A percentile compares a stretch with the other conserved stretches of the same genome.
These are phyloP conservation scores for Ostreobium quekettii DNA, from an alignment of 139 green algal species.

Conservation along the genomic window DNA sequence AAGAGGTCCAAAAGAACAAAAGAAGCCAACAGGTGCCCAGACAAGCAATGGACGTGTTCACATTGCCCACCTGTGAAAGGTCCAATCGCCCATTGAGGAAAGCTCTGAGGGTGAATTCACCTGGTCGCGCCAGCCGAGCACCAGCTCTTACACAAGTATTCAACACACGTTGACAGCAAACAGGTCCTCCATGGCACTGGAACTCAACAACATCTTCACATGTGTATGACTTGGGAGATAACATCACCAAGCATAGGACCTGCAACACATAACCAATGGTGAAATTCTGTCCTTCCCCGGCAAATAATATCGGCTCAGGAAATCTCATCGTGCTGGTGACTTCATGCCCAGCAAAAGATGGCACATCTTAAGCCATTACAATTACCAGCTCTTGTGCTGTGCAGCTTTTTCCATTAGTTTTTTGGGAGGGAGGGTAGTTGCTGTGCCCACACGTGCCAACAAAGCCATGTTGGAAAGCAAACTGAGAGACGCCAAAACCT, in stretches of 20 bases:
- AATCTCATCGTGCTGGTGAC: no score
- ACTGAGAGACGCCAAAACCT: neutral
- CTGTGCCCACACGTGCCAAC: no score
- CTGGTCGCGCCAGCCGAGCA: constrained; percentile 62
- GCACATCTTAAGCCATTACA: neutral
- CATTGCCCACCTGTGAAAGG: constrained; percentile 54
- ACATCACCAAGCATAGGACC: constrained; percentile 70
- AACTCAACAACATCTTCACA: constrained; percentile 94
- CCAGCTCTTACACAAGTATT: constrained; percentile 57
- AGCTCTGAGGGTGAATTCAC: constrained; percentile 94
- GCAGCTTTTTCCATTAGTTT: no score
- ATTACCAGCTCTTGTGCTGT: no score
- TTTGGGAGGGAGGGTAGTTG: no score
- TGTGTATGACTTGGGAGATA: constrained; percentile 81
- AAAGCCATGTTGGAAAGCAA: no score
- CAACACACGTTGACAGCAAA: constrained; percentile 73
- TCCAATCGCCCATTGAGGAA: constrained; percentile 95
- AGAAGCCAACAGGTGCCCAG: neutral
- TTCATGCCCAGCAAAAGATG: no score
- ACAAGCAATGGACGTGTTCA: neutral
- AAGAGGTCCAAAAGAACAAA: neutral
- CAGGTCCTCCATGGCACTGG: constrained; percentile 81
- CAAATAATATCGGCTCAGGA: neutral
- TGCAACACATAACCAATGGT: constrained; percentile 17
- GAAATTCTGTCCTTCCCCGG: no score